Conservation (phyloP, 495 filamentous ascomycete species). For the Evernia prunastri region DNA sequence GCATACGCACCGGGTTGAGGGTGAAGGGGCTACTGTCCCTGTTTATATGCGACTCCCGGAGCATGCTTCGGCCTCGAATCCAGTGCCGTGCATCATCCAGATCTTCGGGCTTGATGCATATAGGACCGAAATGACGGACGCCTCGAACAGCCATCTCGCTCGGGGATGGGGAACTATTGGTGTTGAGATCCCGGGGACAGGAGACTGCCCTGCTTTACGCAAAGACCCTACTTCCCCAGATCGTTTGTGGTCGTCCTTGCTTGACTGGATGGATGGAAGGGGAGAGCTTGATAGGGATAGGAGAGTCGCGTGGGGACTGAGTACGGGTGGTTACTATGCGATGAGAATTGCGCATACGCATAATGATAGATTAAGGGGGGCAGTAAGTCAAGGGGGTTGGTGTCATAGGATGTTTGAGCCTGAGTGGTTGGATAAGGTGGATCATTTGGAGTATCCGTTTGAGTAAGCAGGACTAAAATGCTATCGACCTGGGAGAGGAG, state of each 20-base stretch:
- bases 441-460: slow-evolving; percentile 77
- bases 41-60: slow-evolving; percentile 57
- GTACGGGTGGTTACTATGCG: slow-evolving; percentile 71
- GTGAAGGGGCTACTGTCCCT: slow-evolving; percentile 54
- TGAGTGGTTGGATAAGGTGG: slow-evolving; percentile 59
- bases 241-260: slow-evolving; percentile 48
- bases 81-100: slow-evolving; percentile 56
- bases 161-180: slow-evolving; percentile 56
- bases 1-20: slow-evolving; percentile 39
- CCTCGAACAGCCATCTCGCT: slow-evolving; percentile 58
- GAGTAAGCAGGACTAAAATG: slow-evolving; percentile 36
- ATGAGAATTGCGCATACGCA: slow-evolving; percentile 69
- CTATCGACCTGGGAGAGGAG: neutral
- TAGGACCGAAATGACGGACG: slow-evolving; percentile 65
- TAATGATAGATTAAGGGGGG: slow-evolving; percentile 48
- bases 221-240: slow-evolving; percentile 46
- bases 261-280: slow-evolving; percentile 58
- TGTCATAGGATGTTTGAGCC: slow-evolving; percentile 61
- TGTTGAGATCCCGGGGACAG: slow-evolving; percentile 73
- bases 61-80: slow-evolving; percentile 34
- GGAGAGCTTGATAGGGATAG: slow-evolving; percentile 54
- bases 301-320: slow-evolving; percentile 64
- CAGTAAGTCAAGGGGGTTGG: slow-evolving; percentile 64
- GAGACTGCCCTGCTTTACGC: slow-evolving; percentile 64
- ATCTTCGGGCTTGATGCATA: slow-evolving; percentile 76